Evolutionary conservation across 2,329 filamentous ascomycete species (phyloP), one percentile per base, ranked within the genome.

Genomic region (Fusarium anthophilum): DNA sequence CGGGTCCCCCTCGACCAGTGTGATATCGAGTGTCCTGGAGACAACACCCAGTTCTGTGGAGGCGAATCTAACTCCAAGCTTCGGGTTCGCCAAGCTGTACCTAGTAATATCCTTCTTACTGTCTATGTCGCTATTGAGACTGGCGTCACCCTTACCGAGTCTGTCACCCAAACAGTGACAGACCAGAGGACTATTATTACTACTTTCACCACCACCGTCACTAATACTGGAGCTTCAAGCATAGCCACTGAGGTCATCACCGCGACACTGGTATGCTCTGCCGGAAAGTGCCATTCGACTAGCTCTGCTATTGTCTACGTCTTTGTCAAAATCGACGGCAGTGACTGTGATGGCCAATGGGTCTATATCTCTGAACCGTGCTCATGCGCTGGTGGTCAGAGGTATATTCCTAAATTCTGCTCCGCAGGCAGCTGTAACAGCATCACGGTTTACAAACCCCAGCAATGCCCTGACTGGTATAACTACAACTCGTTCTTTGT

Each of bases 401-500:
- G 57, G 26, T 76, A 78, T 61, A 39, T 60, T 20, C 76, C 76
- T 41, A 59, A 69, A 28, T 44, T 57, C 56, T 78, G 76, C 63
- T 50, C 35, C 18, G 47, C 30, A 41, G 55, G 59, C 7, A 26
- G 22, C 53, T 78, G 76, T 65, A 17, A 61, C 30, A 63, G 70
- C 12, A n/a, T 67, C 24, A 55, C 51, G 6, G 76, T 78, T 48
- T 78, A 70, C 53, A 76, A 76, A 64, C 70, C 72, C 12, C 59
- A 77, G 68, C n/a, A 67, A 35, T 71, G 67, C 51, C 15, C 37
- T 22, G 47, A 74, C 64, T 63, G 54, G 54, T 45, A 62, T 17
- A 63, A 63, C 30, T 11, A 70, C 38, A 57, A 64, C 5, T 48
- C 66, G n/a, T 67, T 63, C 67, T 77, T 66, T 69, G 51, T 54